Percentiles rank a stretch among this genome's conserved stretches.
Evolutionary conservation across 768 basidiomycete species (phyloP).

Genomic region (Boletus reticulatus): DNA sequence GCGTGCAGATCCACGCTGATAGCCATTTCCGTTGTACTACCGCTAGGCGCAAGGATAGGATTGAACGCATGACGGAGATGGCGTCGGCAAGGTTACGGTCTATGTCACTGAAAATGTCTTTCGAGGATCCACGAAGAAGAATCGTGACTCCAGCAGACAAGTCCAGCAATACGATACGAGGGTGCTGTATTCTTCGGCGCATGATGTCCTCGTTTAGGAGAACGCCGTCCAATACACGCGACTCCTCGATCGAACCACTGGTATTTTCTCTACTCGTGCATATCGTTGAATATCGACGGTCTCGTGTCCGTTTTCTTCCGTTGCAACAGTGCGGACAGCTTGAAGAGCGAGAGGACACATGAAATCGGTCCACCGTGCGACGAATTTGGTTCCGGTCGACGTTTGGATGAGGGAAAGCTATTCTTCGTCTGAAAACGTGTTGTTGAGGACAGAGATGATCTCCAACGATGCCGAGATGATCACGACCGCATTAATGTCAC

Average conservation of each 20-base stretch:
- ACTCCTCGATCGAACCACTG: constrained; percentile 96
- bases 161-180: constrained; percentile 85
- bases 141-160: constrained; percentile 94
- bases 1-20: no score
- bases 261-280: constrained; percentile 95
- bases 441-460: no score
- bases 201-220: constrained; percentile 99
- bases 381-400: constrained; percentile 98
- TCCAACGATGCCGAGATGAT: constrained; percentile 99
- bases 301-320: constrained; percentile 71
- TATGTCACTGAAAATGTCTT: no score
- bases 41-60: no score
- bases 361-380: constrained; percentile 92
- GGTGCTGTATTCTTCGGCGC: constrained; percentile 87
- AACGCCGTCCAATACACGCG: constrained; percentile 81
- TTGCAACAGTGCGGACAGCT: constrained; percentile 86
- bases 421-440: constrained; percentile 73
- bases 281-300: constrained; percentile 98
- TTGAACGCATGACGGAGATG: no score
- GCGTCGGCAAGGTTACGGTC: no score
- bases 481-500: no score
- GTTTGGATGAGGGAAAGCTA: constrained; percentile 98
- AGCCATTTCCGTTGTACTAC: no score
- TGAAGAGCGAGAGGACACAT: constrained; percentile 96
- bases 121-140: no score